Evolutionary conservation across 805 yeast genomes (phyloP).

Genomic region (Saturnispora gosingensis): DNA sequence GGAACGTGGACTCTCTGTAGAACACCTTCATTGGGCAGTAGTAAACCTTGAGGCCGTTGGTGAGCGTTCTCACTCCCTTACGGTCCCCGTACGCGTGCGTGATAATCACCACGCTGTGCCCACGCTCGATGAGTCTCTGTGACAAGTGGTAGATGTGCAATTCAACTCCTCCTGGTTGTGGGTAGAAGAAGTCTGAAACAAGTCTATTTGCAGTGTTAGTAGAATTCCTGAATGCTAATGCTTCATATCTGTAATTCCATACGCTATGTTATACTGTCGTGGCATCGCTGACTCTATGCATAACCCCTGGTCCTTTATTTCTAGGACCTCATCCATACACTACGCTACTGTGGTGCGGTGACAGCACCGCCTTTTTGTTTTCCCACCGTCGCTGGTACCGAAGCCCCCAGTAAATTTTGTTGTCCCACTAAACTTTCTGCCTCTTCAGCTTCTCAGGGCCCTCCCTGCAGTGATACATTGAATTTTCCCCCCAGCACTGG

Average conservation of each 20-base stretch:
- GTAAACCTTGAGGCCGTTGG: conserved; percentile 89
- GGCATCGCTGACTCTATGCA: background rate
- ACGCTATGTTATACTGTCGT: conserved; percentile 5
- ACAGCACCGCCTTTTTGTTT: no score
- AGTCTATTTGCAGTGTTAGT: conserved; percentile 22
- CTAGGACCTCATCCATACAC: no score
- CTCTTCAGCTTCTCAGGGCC: background rate
- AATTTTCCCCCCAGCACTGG: no score
- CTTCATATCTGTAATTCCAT: background rate
- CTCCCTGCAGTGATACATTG: no score
- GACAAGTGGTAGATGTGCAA: conserved; percentile 89
- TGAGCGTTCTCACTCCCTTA: conserved; percentile 69
- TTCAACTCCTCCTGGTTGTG: conserved; percentile 98
- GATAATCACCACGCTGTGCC: conserved; percentile 77
- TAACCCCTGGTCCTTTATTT: background rate
- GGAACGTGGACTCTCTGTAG: conserved; percentile 79
- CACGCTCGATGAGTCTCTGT: conserved; percentile 66
- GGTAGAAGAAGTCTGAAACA: conserved; percentile 96
- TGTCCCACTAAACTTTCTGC: background rate
- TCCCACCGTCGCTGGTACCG: no score
- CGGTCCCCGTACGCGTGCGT: conserved; percentile 86
- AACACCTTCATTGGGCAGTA: conserved; percentile 76
- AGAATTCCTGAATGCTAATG: background rate
- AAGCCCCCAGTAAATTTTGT: no score
- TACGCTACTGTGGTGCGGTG: no score